Conservation (phyloP, 2,329 filamentous ascomycete species). For the Scytalidium sp. region DNA sequence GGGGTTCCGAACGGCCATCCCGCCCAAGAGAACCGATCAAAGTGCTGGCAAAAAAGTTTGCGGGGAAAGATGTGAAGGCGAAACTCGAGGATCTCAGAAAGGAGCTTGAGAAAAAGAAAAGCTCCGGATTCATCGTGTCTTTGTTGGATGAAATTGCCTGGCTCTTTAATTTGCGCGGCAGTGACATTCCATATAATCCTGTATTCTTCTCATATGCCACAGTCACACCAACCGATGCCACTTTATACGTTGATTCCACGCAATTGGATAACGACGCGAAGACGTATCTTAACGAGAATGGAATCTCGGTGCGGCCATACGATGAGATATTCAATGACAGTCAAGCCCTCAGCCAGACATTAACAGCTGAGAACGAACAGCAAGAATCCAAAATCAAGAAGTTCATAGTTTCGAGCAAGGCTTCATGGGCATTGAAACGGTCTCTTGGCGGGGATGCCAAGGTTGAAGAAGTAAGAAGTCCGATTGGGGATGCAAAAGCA, state of each 20-base stretch:
- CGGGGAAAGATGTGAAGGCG: conserved; percentile 77
- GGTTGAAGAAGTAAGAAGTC: conserved; percentile 84
- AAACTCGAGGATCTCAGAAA: conserved; percentile 88
- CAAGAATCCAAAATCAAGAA: conserved; percentile 43
- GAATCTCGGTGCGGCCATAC: conserved; percentile 78
- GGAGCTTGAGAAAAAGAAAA: conserved; percentile 87
- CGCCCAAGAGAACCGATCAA: conserved; percentile 74
- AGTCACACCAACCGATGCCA: conserved; percentile 72
- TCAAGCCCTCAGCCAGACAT: conserved; percentile 54
- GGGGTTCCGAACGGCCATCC: conserved; percentile 70
- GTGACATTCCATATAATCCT: conserved; percentile 94
- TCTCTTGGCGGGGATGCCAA: conserved; percentile 81
- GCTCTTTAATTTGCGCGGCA: conserved; percentile 96
- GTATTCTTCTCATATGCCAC: conserved; percentile 98
- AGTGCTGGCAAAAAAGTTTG: conserved; percentile 67
- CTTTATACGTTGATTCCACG: conserved; percentile 77
- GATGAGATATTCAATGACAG: conserved; percentile 76
- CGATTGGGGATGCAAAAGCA: conserved; percentile 86
- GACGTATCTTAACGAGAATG: conserved; percentile 65
- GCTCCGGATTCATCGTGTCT: conserved; percentile 82
- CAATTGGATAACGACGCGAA: conserved; percentile 71
- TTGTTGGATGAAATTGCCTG: conserved; percentile 97
- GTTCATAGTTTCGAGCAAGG: conserved; percentile 82
- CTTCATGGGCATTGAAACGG: conserved; percentile 88
- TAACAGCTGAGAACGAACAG: conserved; percentile 30